Evolutionary conservation across 106 monocot genomes (phyloP), one percentile per base, ranked within the genome.

Genomic region (Dioscorea alata): DNA sequence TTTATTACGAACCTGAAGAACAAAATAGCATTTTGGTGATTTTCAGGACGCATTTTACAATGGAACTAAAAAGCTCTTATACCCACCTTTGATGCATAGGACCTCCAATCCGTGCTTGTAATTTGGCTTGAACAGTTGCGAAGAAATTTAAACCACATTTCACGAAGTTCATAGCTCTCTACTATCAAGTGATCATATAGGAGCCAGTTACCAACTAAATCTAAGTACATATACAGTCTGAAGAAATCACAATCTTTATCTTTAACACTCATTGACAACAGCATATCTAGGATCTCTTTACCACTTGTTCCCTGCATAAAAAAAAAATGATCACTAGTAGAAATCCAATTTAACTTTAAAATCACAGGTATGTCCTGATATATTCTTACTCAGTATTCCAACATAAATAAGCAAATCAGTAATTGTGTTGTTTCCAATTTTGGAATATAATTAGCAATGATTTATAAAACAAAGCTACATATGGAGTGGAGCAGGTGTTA

Each of bases 61-160:
- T 42, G 42, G 5, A 66, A 4, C 18, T 28, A 51, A 9, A 65
- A 2, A 14, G 24, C 48, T 50, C 13, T 52, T 33, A 48, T 53
- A 12, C 67, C n/a, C 23, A 97, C 96, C 87, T 92, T 92, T 31
- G 92, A 80, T 9, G 97, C 97, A 75, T 89, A 89, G 21, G 80
- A 72, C 64, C 97, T 84, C 92, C 89, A 97, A 53, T 97, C 87
- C 16, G 86, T 90, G 70, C 80, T 83, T 61, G 84, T 73, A 62
- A 97, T 92, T 58, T 92, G 89, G 61, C 51, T 73, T 6, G 97
- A 86, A 61, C 86, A 92, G 50, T 68, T 85, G 18, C 83, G 86
- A 12, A 92, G 87, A 85, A 64, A 85, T 50, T 76, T 86, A 23
- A 42, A 63, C 92, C 97, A 97, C 67, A 73, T 64, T 50, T 85